Conservation (phyloP, 2,329 filamentous ascomycete genomes). For the Keithomyces neogunnii region DNA sequence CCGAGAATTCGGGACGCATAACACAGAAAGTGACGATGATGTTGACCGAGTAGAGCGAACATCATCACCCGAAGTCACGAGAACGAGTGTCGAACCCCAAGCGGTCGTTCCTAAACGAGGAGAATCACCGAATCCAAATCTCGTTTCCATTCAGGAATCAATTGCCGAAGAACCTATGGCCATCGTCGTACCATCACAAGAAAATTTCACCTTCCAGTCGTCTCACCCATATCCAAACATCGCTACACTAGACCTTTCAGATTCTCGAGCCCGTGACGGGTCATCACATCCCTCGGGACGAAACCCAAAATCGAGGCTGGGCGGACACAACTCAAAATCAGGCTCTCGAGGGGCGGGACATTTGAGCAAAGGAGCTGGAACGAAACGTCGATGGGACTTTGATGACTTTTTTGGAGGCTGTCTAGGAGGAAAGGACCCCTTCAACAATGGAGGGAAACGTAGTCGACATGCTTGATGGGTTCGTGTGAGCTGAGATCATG, state of each 20-base stretch:
- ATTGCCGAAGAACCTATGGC: constrained; percentile 23
- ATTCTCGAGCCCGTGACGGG: constrained; percentile 35
- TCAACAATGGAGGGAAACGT: constrained; percentile 41
- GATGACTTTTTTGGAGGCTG: constrained; percentile 68
- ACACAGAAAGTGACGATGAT: constrained; percentile 63
- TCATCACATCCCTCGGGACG: constrained; percentile 17
- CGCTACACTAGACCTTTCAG: constrained; percentile 51
- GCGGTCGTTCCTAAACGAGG: constrained; percentile 14
- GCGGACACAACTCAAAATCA: constrained; percentile 14
- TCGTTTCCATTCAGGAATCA: constrained; percentile 14
- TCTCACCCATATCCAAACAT: constrained; percentile 52
- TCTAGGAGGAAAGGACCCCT: constrained; percentile 53
- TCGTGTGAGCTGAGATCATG: constrained; percentile 7
- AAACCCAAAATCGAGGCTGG: constrained; percentile 21
- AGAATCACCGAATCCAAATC: constrained; percentile 18
- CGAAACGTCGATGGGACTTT: constrained; percentile 65
- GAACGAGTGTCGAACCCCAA: constrained; percentile 35
- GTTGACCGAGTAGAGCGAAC: constrained; percentile 51
- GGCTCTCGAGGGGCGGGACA: constrained; percentile 25
- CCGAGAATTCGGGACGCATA: constrained; percentile 42
- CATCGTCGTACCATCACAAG: constrained; percentile 45
- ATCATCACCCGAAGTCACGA: constrained; percentile 50
- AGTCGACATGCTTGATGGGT: constrained; percentile 33
- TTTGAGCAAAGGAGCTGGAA: constrained; percentile 56
- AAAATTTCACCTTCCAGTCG: constrained; percentile 63